These are phyloP conservation scores for Vaccinium vitisidaea DNA, from an alignment of 148 eudicot species.

Conservation along the genomic window DNA sequence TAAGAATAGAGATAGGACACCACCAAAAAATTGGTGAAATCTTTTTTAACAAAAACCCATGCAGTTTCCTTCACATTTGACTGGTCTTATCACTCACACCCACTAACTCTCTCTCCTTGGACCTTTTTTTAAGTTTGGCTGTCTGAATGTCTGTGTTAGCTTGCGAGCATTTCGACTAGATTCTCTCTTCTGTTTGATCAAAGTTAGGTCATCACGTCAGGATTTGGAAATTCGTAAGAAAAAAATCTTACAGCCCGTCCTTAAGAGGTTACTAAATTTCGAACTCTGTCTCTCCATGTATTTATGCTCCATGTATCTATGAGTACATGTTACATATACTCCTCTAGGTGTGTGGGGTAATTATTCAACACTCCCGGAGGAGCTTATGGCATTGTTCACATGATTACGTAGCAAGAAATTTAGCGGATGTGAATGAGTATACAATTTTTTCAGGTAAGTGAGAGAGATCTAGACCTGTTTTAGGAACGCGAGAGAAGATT, in stretches of 20 bases:
- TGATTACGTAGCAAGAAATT: not conserved
- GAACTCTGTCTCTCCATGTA: too few species aligned
- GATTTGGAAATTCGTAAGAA: too few species aligned
- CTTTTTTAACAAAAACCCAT: not conserved
- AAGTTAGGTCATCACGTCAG: too few species aligned
- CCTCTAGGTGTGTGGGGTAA: not conserved
- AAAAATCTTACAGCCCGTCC: too few species aligned
- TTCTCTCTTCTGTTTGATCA: too few species aligned
- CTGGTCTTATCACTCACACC: constrained; percentile 18
- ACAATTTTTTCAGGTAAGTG: not conserved
- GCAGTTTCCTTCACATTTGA: constrained; percentile 18
- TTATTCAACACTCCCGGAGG: not conserved
- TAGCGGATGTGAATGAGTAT: not conserved
- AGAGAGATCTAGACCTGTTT: not conserved
- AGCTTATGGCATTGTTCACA: not conserved
- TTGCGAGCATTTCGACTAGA: too few species aligned
- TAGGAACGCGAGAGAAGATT: too few species aligned
- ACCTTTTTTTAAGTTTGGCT: too few species aligned
- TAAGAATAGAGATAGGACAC: constrained; percentile 5
- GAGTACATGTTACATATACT: not conserved
- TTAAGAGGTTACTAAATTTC: too few species aligned
- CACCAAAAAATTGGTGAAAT: not conserved
- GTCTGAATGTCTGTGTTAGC: too few species aligned
- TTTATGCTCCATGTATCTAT: not conserved
- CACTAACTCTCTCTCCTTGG: not conserved